Evolutionary conservation across 306 rosid species (phyloP), one percentile per base, ranked within the genome.

Genomic region (Castanopsis chinensis): DNA sequence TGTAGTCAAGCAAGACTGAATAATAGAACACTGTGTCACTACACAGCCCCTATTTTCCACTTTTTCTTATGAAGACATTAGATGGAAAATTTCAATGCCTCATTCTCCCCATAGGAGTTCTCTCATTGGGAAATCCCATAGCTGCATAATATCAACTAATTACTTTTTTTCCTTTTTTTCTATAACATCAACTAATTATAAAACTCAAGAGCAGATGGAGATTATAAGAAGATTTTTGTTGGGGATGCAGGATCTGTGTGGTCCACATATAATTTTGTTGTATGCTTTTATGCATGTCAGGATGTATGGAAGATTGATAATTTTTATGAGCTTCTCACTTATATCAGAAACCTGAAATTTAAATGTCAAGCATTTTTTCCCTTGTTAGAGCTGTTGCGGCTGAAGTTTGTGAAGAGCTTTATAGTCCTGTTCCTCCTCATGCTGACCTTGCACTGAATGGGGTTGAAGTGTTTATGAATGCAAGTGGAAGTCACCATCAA

Each of bases 401-500:
- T 72, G 99, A 95, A 88, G 81, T 95, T 78, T 95, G 99, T 81
- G 99, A 95, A 84, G 99, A 95, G 84, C 97, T 91, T 56, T 95
- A 87, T 83, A 76, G 86, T 76, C 91, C 98, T 79, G 59, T 35
- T 43, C 94, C 99, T 21, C 97, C 97, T 74, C 98, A 93, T 81
- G 86, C 94, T 25, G 97, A 95, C 79, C 96, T 95, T 79, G 97
- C 96, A 58, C 82, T 95, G 89, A 93, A 93, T 81, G 99, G 98
- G 88, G 98, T 95, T 73, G 99, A 93, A 82, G 97, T 95, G 76
- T 93, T 95, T 83, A 81, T 95, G 92, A 95, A 95, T 89, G 99
- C 99, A 56, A 95, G 96, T 74, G 99, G 99, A 82, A 93, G 99
- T 85, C 99, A 95, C 80, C 99, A 93, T 82, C 99, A 95, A 86